Base-by-base conservation (phyloP, 371 early-diverging fungal species). In the Mortierella polycephala region DNA sequence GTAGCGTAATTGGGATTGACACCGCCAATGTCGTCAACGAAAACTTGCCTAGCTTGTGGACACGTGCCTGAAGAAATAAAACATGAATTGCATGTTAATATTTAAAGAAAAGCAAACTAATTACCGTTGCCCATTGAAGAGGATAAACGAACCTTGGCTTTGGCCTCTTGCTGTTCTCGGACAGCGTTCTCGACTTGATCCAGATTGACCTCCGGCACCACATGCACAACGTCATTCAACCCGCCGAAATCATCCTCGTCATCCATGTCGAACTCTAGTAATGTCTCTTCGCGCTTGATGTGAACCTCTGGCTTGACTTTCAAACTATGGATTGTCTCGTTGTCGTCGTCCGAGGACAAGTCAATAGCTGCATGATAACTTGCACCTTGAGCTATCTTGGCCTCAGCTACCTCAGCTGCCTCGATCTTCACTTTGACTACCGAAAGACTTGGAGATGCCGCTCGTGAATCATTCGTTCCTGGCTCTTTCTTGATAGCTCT, bases 181-280 rank as follows among this genome's bases (percentile, higher is more conserved):
- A 79, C 63, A 12, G 40, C 37, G 5, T 12, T 23, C 47, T 39
- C 30, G 16, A 79, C 74, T 20, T 60, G 46, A 13, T 69, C 60
- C 62, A 79, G 51, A 1, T 58, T 66, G 1, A 79, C 77, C 12
- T 68, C 57, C 0, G 70, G 73, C 4, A 69, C 40, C 39, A 46
- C 37, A 13, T 44, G 45, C 7, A 41, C 44, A 0, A 56, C 52
- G 37, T 64, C 66, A 10, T 23, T 20, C 2, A 79, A 30, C 1
- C 67, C 67, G 7, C 65, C 72, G 57, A 66, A 66, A 23, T 73
- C 80, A 14, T 55, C 73, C 16, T 69, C 73, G 41, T 73, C 74
- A 30, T 79, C 74, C 66, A 69, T 73, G 21, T 79, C 80, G 42
- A 73, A 69, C 57, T 73, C 73, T 42, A 73, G 14, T 37, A 79